Evolutionary conservation across 257 asterid genomes (phyloP), one percentile per base, ranked within the genome.

Genomic region (Galeopsis tetrahit): DNA sequence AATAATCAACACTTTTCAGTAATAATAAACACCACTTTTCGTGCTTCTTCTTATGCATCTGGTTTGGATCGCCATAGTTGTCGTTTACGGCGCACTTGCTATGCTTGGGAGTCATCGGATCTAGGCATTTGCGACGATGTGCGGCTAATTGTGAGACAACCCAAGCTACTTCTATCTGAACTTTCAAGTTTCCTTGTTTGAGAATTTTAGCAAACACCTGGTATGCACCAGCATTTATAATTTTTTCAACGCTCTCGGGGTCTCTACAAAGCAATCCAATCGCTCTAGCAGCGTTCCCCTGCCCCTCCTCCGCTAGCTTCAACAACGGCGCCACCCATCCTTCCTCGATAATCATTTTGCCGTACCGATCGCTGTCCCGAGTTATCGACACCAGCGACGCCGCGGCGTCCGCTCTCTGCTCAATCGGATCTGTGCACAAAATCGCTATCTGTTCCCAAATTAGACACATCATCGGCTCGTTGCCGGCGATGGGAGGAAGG

Each of bases 161-260:
- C 96, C 95, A 88, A 6, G 96, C 95, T 68, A 86, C 96, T 72
- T 86, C 83, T 4, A 90, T 81, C 77, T 90, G 96, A 2, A 90
- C 95, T 43, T 76, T 85, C 96, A 90, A 88, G 72, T 88, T 90
- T 1, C 95, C 96, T 69, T 88, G 95, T 77, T 90, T 90, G 52
- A 90, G 90, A 35, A 90, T 88, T 64, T 90, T 90, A 15, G 95
- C 91, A 68, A 90, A 88, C 73, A 88, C 96, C 17, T 87, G 87
- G 49, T 89, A 82, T 7, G 84, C 96, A 2, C 95, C 96, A 0
- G 91, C 92, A 48, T 88, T 88, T 2, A 90, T 89, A 32, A 90
- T 88, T 43, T 76, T 82, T 57, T 88, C 97, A 4, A 90, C 97
- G 58, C 91, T 82, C 43, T 90, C 97, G 0, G 97, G 93, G 17